Evolutionary conservation across 371 early-diverging fungal genomes (phyloP), one percentile per base, ranked within the genome.

Genomic region (Neoconidiobolus thromboides): DNA sequence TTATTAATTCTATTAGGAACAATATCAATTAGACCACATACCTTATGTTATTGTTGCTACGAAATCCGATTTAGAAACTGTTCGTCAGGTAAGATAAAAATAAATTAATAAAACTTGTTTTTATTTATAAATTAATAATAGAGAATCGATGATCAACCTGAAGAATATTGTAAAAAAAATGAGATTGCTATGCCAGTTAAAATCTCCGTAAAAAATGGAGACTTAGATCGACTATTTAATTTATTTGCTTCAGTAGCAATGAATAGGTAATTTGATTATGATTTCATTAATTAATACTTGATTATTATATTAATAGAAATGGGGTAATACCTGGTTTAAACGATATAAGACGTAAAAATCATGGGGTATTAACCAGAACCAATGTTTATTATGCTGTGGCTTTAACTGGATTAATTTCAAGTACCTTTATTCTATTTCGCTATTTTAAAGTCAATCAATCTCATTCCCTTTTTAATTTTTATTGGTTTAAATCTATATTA

Each of bases 31-130:
- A 38, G 87, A 86, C 54, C 75, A 85, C 66, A 65, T 91, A 43
- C 95, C 97, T 0, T 77, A 79, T 38, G 83, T 95, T 2, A 87
- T 92, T 69, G 88, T 95, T 37, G 93, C 93, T 0, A 91, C 93
- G 9, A 93, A 95, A 67, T 85, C 88, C 61, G 97, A 96, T 64
- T 70, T 83, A 39, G 94, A 93, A 65, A 68, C 86, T 14, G 95
- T 93, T 0, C 84, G 85, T 42, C 86, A 85, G 67, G 73, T 79
- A 26, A 49, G 67, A 7, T 38, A 26, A 26, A 26, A 26, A 26
- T 26, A 26, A 26, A 26, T 26, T 26, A 26, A 26, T 26, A 26
- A 26, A 26, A 26, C 26, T 26, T 48, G 26, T 4, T 37, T 46
- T 60, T 46, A 37, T 9, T 47, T 15, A 47, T 48, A 37, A 12